Percentiles rank a stretch among this genome's conserved stretches.
Conservation (phyloP, 805 yeast genomes). For the Lachancea quebecensis region DNA sequence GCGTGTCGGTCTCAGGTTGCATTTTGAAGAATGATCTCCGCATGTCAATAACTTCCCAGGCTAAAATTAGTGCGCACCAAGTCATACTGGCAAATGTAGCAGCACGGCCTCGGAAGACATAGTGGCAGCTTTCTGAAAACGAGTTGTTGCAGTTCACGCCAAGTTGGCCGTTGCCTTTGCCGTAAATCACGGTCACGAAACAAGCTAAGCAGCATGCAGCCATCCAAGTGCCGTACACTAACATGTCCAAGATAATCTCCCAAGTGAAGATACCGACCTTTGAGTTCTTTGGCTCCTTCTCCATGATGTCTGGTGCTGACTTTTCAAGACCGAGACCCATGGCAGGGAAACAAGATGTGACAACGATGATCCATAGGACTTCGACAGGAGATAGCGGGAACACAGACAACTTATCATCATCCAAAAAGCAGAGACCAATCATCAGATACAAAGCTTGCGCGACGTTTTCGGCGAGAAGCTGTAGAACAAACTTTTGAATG, state of each 20-base stretch:
- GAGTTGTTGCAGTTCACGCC: slow-evolving; percentile 58
- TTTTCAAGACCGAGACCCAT: slow-evolving; percentile 96
- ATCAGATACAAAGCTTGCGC: slow-evolving; percentile 82
- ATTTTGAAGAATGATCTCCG: slow-evolving; percentile 62
- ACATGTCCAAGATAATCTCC: slow-evolving; percentile 60
- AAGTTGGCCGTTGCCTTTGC: slow-evolving; percentile 55
- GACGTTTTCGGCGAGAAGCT: slow-evolving; percentile 89
- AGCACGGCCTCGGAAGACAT: slow-evolving; percentile 70
- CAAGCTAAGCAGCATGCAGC: slow-evolving; percentile 62
- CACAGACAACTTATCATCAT: slow-evolving; percentile 57
- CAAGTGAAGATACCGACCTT: slow-evolving; percentile 75
- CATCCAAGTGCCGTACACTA: slow-evolving; percentile 66
- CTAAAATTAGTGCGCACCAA: slow-evolving; percentile 74
- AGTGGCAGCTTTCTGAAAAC: slow-evolving; percentile 41
- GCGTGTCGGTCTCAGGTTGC: slow-evolving; percentile 58
- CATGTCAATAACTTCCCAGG: slow-evolving; percentile 79
- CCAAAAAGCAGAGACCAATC: slow-evolving; percentile 78
- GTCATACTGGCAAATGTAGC: slow-evolving; percentile 76
- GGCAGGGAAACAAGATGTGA: slow-evolving; percentile 98
- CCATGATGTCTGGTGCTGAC: slow-evolving; percentile 92
- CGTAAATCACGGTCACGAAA: slow-evolving; percentile 62
- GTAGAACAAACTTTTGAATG: slow-evolving; percentile 90
- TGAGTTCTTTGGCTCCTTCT: slow-evolving; percentile 85
- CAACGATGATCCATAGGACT: slow-evolving; percentile 91
- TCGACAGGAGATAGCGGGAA: slow-evolving; percentile 97